Base-by-base conservation (phyloP, 768 basidiomycete species). In the Lactarius quietus region DNA sequence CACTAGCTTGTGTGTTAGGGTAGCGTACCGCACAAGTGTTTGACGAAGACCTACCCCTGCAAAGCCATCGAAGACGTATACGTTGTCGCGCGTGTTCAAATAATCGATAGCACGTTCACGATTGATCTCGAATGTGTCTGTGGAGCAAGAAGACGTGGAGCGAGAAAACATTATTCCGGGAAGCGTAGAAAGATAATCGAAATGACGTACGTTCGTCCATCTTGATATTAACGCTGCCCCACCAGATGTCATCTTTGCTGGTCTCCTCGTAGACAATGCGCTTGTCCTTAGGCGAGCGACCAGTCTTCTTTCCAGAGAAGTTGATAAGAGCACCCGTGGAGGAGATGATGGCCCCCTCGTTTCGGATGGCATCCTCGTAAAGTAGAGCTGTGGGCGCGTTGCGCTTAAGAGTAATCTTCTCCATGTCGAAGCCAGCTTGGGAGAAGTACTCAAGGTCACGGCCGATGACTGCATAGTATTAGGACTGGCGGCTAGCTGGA, bases 261-360 rank as follows among this genome's bases (percentile, higher is more conserved):
- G 92, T 90, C 71, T 98, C 95, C 77, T 99, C 97, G 75, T 83
- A 98, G 73, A 99, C 97, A 74, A 99, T 98, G 68, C 97, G 95
- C 85, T 98, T 99, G 86, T 99, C 97, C 76, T 98, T 99, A 60
- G 97, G 97, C 71, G 87, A 90, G 57, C 97, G 85, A 62, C 97
- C 97, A 3, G 97, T 98, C 84, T 99, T 99, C 84, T 98, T 98
- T 33, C 97, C 97, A 12, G 95, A 97, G 73, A 98, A 99, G 85
- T 99, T 99, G 87, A 99, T 99, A 72, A 99, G 82, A 23, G 97
- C 95, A 59, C 97, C 97, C 7, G 88, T 92, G 35, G 92, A 87
- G 61, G 97, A 95, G 79, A 99, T 91, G 81, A 99, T 92, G 72
- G 97, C 97, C 64, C 96, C 96, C 75, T 99, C 97, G 78, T 98